These are phyloP conservation scores for Chaetomium strumarium DNA, from an alignment of 2,329 filamentous ascomycete species.

Conservation along the genomic window DNA sequence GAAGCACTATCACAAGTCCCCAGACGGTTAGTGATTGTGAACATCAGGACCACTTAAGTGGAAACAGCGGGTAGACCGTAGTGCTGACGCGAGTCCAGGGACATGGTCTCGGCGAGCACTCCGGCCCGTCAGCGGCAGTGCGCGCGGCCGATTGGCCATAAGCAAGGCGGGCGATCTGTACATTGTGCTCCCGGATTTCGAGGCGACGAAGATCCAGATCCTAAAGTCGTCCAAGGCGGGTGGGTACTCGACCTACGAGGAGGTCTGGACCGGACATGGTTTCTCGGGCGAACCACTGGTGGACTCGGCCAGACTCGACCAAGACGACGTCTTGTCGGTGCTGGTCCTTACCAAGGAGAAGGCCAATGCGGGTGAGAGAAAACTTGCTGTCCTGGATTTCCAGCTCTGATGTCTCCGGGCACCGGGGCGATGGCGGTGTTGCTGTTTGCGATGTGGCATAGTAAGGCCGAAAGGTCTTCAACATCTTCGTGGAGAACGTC, in stretches of 20 bases:
- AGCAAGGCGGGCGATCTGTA: conserved; percentile 32
- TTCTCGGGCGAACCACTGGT: conserved; percentile 36
- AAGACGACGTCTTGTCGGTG: conserved; percentile 34
- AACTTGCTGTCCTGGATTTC: conserved; percentile 36
- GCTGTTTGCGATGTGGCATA: too few relatives aligned
- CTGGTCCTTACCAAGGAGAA: conserved; percentile 26
- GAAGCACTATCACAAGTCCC: conserved; percentile 37
- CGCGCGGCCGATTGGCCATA: conserved; percentile 34
- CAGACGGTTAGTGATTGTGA: conserved; percentile 26
- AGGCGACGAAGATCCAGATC: conserved; percentile 27
- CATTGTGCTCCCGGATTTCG: conserved; percentile 33
- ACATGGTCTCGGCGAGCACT: conserved; percentile 31
- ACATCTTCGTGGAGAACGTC: too few relatives aligned
- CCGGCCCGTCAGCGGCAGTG: conserved; percentile 27
- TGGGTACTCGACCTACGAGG: conserved; percentile 30
- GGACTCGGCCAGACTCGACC: conserved; percentile 32
- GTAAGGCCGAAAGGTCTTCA: too few relatives aligned
- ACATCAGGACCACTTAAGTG: not conserved
- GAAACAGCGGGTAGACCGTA: too few relatives aligned
- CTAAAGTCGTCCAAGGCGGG: conserved; percentile 28
- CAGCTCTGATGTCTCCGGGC: conserved; percentile 5
- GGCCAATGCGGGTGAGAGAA: conserved; percentile 8
- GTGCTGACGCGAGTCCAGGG: conserved; percentile 21
- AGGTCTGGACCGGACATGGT: conserved; percentile 33
- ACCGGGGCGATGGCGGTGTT: too few relatives aligned